Conservation (phyloP, 345 rosid species). For the Bruguiera parviflora region DNA sequence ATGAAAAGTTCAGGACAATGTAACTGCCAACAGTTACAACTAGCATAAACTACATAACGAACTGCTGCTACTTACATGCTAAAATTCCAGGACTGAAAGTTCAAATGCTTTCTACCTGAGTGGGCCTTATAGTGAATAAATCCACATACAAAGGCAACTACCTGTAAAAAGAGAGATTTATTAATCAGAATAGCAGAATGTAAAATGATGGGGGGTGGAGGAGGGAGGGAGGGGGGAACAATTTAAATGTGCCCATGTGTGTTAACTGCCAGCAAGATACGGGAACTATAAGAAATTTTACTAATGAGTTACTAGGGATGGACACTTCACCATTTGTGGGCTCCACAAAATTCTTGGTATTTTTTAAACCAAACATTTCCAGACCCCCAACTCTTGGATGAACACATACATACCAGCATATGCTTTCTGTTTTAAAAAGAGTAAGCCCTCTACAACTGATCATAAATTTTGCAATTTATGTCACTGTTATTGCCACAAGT, state of each 20-base stretch:
- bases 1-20: neutral
- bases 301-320: too few relatives aligned
- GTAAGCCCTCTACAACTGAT: too few relatives aligned
- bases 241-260: too few relatives aligned
- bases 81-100: conserved; percentile 90
- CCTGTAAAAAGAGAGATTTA: conserved; percentile 33
- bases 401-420: neutral
- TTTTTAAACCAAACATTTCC: neutral
- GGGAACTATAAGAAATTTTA: too few relatives aligned
- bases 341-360: neutral
- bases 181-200: neutral
- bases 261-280: too few relatives aligned
- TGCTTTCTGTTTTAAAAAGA: neutral
- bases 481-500: too few relatives aligned
- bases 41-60: neutral
- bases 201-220: neutral
- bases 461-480: too few relatives aligned
- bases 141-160: conserved; percentile 68
- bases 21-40: neutral
- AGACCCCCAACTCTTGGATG: neutral
- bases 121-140: conserved; percentile 62
- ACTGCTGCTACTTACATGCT: conserved; percentile 57
- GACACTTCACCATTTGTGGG: neutral
- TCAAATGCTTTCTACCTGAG: conserved; percentile 52
- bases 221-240: too few relatives aligned